Evolutionary conservation across 164 flowering plant species (phyloP).

Genomic region (Chimonanthus praecox): DNA sequence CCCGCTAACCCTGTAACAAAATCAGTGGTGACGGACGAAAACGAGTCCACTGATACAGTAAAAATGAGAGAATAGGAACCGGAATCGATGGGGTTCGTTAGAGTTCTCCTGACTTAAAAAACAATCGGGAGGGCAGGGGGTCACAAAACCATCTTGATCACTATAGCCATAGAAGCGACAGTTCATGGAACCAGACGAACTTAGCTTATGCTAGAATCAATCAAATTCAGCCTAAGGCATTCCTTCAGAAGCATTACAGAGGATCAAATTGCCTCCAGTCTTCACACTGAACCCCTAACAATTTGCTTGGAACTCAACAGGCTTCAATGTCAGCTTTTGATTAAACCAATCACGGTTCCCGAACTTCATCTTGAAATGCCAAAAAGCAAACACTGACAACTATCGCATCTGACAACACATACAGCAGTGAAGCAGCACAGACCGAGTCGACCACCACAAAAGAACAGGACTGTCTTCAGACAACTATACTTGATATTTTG

Average conservation of each 20-base stretch:
- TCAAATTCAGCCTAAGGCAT: background rate
- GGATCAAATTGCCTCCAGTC: conserved; percentile 1
- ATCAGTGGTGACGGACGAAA: conserved; percentile 1
- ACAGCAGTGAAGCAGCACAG: conserved; percentile 13
- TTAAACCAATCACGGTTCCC: conserved; percentile 9
- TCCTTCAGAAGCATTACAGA: background rate
- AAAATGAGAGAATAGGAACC: background rate
- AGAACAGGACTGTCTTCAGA: background rate
- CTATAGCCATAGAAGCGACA: background rate
- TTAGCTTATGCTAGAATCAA: background rate
- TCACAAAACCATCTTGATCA: background rate
- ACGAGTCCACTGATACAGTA: background rate
- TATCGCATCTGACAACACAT: conserved; percentile 2
- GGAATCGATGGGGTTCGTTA: background rate
- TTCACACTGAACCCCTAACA: background rate
- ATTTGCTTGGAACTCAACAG: background rate
- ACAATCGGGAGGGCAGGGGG: background rate
- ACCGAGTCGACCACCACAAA: conserved; percentile 6
- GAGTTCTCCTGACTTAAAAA: background rate
- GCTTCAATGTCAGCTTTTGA: background rate
- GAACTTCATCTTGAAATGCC: conserved; percentile 10
- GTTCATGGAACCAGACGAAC: background rate
- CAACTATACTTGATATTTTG: conserved; percentile 58
- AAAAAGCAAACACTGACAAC: conserved; percentile 4
- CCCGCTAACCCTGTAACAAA: conserved; percentile 1